Evolutionary conservation across 140 eudicot species (phyloP), one percentile per base, ranked within the genome.

Genomic region (Flaveria floridana): DNA sequence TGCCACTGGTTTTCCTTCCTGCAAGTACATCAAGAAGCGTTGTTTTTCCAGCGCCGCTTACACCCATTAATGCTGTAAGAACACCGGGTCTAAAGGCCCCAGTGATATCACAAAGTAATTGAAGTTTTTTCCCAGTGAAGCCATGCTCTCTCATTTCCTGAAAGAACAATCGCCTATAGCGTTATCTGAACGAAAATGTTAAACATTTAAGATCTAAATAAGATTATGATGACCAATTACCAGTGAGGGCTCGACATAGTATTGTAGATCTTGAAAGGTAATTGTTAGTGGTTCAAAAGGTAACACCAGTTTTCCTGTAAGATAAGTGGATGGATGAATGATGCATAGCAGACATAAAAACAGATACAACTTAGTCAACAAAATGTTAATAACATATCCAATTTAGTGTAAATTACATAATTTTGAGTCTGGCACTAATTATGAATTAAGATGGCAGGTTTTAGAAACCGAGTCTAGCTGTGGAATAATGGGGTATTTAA

Each of bases 21-120:
- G 97, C 75, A 70, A 91, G 93, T 75, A 91, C 97, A 80, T 91
- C 97, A 64, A 91, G 89, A 80, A 91, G 97, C 28, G 97, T 91
- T 50, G 96, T 91, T 85, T 91, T 91, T 7, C 97, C 97, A 67
- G 97, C 93, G 70, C 97, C 97, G 83, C 93, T 91, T 28, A 88
- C 96, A 55, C 97, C 97, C 97, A 91, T 91, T 30, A 91, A 73
- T 62, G 97, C 97, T 73, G 97, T 91, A 28, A 88, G 90, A 73
- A 91, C 96, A 77, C 97, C 97, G 5, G 97, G 96, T 65, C 91
- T 86, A 39, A 91, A 86, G 53, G 93, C 83, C 20, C 97, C 96
- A 1, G 90, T 86, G 34, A 90, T 81, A 68, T 83, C 89, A 70
- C 64, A 18, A 67, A 88, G 89, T 75, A 88, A 83, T 59, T 84